A percentile compares a stretch with the other conserved stretches of the same genome.
phyloP scores from a whole-genome alignment of 176 grass and related monocot genomes.

The Rhipidocladum racemiflorum region DNA sequence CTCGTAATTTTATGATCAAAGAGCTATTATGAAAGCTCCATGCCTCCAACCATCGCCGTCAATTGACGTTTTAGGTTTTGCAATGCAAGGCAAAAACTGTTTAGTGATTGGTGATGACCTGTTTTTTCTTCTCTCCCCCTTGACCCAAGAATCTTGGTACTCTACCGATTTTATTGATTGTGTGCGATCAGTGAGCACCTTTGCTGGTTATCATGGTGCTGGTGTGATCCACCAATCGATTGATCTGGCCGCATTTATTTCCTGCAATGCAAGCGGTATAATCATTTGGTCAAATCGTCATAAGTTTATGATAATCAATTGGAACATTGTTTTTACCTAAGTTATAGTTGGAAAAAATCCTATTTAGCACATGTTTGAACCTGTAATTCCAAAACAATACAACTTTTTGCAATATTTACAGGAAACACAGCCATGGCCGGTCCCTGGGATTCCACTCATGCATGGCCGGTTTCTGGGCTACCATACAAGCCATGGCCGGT shows the following conservation, averaged over 20 bases:
- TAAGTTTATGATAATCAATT: too few relatives aligned
- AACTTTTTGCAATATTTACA: too few relatives aligned
- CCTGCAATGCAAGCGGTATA: not conserved
- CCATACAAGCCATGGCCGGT: too few relatives aligned
- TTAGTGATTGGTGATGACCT: not conserved
- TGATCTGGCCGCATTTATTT: not conserved
- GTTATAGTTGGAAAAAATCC: not conserved
- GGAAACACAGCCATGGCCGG: too few relatives aligned
- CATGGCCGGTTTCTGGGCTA: too few relatives aligned
- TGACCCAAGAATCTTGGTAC: not conserved
- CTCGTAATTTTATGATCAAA: constrained; percentile 14
- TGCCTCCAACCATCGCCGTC: constrained; percentile 30
- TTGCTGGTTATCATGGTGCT: constrained; percentile 1
- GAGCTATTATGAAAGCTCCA: constrained; percentile 17
- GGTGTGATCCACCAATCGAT: not conserved
- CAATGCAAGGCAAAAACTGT: constrained; percentile 28
- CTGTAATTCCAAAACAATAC: too few relatives aligned
- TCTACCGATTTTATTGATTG: not conserved
- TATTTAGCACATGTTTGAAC: too few relatives aligned
- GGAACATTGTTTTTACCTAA: not conserved
- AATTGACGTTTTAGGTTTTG: not conserved
- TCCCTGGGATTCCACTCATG: too few relatives aligned
- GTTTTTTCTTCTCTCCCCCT: not conserved
- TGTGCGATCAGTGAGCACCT: not conserved
- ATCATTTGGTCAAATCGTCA: not conserved